phyloP scores from a whole-genome alignment of 2,329 filamentous ascomycete species.

The Penicillium sclerotiorum region DNA sequence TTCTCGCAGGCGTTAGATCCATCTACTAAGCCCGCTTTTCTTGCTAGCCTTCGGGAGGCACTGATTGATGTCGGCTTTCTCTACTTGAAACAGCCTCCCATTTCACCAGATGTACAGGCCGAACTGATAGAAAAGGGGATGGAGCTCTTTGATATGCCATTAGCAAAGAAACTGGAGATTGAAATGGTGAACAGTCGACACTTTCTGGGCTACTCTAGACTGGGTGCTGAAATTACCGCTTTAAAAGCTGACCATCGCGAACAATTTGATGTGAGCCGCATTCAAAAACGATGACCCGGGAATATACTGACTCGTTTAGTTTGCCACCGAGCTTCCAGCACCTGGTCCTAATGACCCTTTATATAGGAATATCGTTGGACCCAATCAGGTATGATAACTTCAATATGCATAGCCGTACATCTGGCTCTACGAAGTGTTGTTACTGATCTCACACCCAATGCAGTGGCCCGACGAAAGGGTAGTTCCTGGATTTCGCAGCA shows the following conservation, averaged over 20 bases:
- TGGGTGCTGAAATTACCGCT: conserved; percentile 39
- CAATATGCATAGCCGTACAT: no score
- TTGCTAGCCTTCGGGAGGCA: conserved; percentile 33
- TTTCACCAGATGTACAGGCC: conserved; percentile 24
- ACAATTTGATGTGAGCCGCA: conserved; percentile 37
- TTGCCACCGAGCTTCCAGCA: conserved; percentile 40
- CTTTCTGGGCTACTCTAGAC: conserved; percentile 40
- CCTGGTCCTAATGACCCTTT: conserved; percentile 37
- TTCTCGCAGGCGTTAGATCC: conserved; percentile 25
- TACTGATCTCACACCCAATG: background rate
- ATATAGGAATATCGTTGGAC: conserved; percentile 38
- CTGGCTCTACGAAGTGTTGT: no score
- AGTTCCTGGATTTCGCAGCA: conserved; percentile 35
- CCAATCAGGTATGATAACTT: conserved; percentile 34
- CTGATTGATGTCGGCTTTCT: conserved; percentile 42
- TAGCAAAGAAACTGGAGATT: conserved; percentile 52
- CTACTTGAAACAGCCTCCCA: conserved; percentile 34
- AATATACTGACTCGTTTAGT: conserved; percentile 38
- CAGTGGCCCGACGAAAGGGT: conserved; percentile 39
- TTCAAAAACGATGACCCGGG: conserved; percentile 1
- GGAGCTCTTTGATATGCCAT: conserved; percentile 47
- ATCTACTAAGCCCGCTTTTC: conserved; percentile 28
- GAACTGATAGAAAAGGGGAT: conserved; percentile 42
- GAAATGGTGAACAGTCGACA: conserved; percentile 47
- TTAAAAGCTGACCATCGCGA: conserved; percentile 38